Evolutionary conservation across 2,329 filamentous ascomycete species (phyloP), one percentile per base, ranked within the genome.

Genomic region (Cylindrodendrum hubeiense): DNA sequence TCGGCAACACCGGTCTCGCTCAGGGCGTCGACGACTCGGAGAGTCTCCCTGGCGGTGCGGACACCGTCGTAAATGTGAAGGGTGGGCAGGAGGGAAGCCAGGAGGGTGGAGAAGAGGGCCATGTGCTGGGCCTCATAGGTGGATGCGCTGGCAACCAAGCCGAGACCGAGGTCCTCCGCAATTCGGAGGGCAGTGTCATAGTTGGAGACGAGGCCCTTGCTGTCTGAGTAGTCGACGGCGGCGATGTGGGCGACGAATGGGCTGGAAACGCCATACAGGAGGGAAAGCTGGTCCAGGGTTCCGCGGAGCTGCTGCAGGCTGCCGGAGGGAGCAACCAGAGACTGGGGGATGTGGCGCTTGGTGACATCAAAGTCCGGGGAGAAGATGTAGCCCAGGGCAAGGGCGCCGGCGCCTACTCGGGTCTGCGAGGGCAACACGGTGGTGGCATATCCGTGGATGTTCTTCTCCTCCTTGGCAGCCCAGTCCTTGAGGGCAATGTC

Each of bases 381-480:
- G 86, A 98, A 99, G 79, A 98, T 93, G 83, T 99, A 99, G 62
- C 96, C 96, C 52, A 99, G 87, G 22, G 96, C 94, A 77, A 98
- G 92, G 70, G 93, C 90, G 60, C 95, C 96, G 57, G 96, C 96
- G 64, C 96, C 96, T 61, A 92, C 89, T 58, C 96, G 89, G 46
- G 95, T 97, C 84, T 99, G 92, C 76, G 98, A 89, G 24, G 92
- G 83, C 66, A 95, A 86, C 50, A 98, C 89, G 15, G 89, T 85
- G 52, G 96, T 95, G 67, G 89, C 82, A 77, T 95, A 92, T 73
- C 93, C 93, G 82, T 95, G 90, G 68, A 91, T 89, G 83, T 99
- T 99, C 78, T 86, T 85, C 77, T 94, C 91, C 67, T 88, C 84
- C 67, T 88, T 82, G 28, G 83, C 80, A 53, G 89, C 86, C 96